Evolutionary conservation across 2,329 filamentous ascomycete species (phyloP).

Genomic region (Hymenoscyphus scutula): DNA sequence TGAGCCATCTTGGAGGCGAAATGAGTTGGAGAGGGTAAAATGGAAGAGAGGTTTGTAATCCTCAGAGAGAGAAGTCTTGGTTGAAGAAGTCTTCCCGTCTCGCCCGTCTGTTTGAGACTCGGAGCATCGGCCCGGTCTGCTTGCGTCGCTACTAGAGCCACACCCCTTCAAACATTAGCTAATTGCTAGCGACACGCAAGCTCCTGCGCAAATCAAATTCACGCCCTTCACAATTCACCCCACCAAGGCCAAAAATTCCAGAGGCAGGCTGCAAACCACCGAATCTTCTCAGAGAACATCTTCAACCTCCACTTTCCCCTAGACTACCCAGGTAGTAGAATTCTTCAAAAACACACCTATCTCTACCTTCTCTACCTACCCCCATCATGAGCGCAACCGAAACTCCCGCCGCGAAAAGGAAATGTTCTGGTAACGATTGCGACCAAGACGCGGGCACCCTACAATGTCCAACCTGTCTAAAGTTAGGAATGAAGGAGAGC

Average conservation of each 20-base stretch:
- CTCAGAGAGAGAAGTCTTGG: neutral
- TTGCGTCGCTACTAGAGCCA: too few species aligned
- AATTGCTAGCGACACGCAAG: too few species aligned
- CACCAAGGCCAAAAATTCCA: constrained; percentile 10
- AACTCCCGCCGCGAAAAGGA: constrained; percentile 34
- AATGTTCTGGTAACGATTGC: constrained; percentile 82
- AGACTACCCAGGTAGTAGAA: too few species aligned
- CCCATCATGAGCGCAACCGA: neutral
- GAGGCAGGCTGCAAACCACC: too few species aligned
- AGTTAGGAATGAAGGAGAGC: constrained; percentile 81
- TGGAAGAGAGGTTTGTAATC: constrained; percentile 6
- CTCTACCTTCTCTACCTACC: neutral
- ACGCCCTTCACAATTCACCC: constrained; percentile 16
- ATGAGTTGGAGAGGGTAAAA: constrained; percentile 1
- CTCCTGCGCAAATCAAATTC: too few species aligned
- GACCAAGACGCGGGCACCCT: constrained; percentile 79
- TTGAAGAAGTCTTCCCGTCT: neutral
- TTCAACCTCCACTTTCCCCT: too few species aligned
- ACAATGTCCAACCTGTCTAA: constrained; percentile 94
- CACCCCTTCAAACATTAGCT: too few species aligned
- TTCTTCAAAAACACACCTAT: neutral
- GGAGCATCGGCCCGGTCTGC: too few species aligned
- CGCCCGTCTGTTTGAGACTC: constrained; percentile 6
- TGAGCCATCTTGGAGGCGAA: constrained; percentile 10
- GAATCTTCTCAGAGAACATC: neutral